Evolutionary conservation across 2,329 filamentous ascomycete genomes (phyloP), one percentile per base, ranked within the genome.

Genomic region (Ceratocystis diversiconidia): DNA sequence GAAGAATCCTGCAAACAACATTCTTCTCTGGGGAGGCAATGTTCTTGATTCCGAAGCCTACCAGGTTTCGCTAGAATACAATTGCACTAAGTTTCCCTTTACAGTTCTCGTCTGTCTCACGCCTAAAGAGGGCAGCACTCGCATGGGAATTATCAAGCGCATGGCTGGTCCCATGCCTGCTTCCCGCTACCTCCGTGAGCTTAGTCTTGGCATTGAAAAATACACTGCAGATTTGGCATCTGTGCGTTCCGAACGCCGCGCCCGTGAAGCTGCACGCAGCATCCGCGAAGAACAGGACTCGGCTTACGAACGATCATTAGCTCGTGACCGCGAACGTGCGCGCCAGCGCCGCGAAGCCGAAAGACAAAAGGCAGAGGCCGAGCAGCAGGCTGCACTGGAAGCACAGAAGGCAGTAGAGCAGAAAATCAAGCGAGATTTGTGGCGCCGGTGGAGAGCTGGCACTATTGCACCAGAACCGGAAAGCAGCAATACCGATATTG

Each of bases 31-130:
- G 94, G 90, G 88, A 50, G 94, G 94, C 60, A 96, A 91, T 70
- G 88, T 97, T 0, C 84, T 91, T 69, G 94, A 99, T 73, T 88
- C 90, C 2, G 94, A 99, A 76, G 90, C 92, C 4, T 97, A 95
- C 74, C 91, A 96, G 73, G 90, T 96, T 50, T 85, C 91, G n/a
- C 82, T 84, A 12, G 90, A 92, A 59, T 84, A 97, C 69, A 86
- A 86, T 70, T 94, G 89, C 74, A 95, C 90, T 67, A 95, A 95
- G 73, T 96, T 94, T 71, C 94, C 94, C 8, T 97, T 95, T 73
- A 86, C 88, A 0, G 90, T 87, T 15, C 76, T 96, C 2, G 86
- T 96, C 32, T 92, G 90, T 66, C 87, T 96, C 69, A 96, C 92
- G 0, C 91, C 92, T 0, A 87, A 87, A 70, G 85, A 92, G 68